Base-by-base conservation (phyloP, 2,329 filamentous ascomycete species). In the Pseudogymnoascus sp. region DNA sequence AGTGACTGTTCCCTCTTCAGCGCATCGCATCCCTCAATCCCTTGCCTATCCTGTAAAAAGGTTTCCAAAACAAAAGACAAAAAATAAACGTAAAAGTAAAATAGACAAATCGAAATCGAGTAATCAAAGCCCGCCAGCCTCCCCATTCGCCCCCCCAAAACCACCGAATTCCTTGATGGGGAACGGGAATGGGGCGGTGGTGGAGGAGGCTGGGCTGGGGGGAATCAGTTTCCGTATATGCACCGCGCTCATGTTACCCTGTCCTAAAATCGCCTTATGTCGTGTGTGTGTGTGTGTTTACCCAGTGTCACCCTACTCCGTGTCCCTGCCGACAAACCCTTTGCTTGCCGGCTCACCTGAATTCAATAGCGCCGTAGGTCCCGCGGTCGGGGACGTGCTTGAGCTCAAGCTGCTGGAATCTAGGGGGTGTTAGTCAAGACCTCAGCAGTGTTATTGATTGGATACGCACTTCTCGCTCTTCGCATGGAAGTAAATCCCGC, bases 401-500 rank as follows among this genome's bases (percentile, higher is more conserved):
- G 70, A 99, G 80, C 73, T 96, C 90, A 69, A 97, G 81, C 76
- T 96, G 91, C 77, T 99, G 95, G 75, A 93, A 96, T 71, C 91
- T 96, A 68, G 13, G 4, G n/a, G 15, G 1, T 61, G 50, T 71
- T 65, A 71, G 67, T 35, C 62, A 33, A 26, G 3, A 17, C 17
- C 23, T 42, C 6, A 15, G 17, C 17, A n/a, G 17, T 19, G 9
- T 9, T 6, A 6, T n/a, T 42, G 6, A 19, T 11, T 9, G 17
- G 17, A 62, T 60, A 83, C 89, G 78, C 77, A 97, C 91, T 93
- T 96, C 79, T 97, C 93, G 78, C 93, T 97, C 79, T 96, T 96
- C 11, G 91, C 90, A 78, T 99, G 95, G 75, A 96, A 99, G 77
- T 99, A 99, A 64, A 97, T 96, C 17, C 95, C 95, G 72, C 87